Base-by-base conservation (phyloP, 192 early-diverging fungal species). In the Rhizoclosmatium globosum region DNA sequence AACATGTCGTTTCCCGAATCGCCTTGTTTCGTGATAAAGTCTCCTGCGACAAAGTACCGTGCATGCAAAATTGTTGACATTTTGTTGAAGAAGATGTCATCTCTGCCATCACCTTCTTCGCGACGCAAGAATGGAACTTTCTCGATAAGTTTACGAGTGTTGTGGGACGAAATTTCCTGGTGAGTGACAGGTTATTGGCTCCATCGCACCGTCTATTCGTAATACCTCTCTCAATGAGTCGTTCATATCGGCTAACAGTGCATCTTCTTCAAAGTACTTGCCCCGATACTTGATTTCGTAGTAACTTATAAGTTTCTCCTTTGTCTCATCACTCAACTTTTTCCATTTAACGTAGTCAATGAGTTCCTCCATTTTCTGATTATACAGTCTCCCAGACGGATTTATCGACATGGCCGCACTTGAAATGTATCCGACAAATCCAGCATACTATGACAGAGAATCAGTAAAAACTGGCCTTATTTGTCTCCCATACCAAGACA, bases 1-100 rank as follows among this genome's bases (percentile, higher is more conserved):
- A 77, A 89, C 87, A 89, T 89, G 19, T 82, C 75, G 65, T 85
- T 79, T 45, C 87, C 87, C 21, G 74, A 67, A 76, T 80, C 79
- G 17, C 79, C 79, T 69, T 80, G 67, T 44, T 58, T 80, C 11
- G 39, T 68, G 50, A 82, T 66, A 61, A 71, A 64, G 59, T 82
- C 81, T 9, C 81, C 81, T 4, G 50, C 23, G 11, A 82, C 47
- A 58, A 31, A 82, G 50, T 72, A 82, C 13, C 80, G 80, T 19
- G 76, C 68, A 23, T 56, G 57, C 38, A 82, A 31, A 15, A 68
- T 42, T 9, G 57, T 75, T 4, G 77, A 31, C 21, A 82, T 58
- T 42, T 68, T 39, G 44, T 68, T 50, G 41, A 64, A 48, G 56
- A 64, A 82, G 19, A 58, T 62, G 4, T 82, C 79, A 42, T 78